Conservation (phyloP, 768 basidiomycete species). For the Lactarius evosmus region DNA sequence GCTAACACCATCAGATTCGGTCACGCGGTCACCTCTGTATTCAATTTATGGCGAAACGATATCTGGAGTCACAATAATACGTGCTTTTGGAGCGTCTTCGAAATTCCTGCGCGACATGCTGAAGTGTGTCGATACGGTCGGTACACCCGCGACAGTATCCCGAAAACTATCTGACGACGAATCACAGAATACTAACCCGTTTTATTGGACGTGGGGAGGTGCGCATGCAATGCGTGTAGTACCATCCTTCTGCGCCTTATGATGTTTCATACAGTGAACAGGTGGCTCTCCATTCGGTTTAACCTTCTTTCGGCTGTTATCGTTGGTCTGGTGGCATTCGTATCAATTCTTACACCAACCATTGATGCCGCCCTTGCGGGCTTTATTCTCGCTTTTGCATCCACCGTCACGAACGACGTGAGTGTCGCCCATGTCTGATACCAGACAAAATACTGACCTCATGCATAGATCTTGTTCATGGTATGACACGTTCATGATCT, state of each 20-base stretch:
- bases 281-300: conserved; percentile 89
- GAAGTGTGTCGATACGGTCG: conserved; percentile 72
- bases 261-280: conserved; percentile 56
- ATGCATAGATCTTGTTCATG: conserved; percentile 38
- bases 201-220: conserved; percentile 93
- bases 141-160: conserved; percentile 30
- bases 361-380: conserved; percentile 83
- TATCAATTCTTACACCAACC: conserved; percentile 62
- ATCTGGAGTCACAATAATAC: conserved; percentile 51
- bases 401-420: conserved; percentile 68
- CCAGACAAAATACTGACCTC: conserved; percentile 28
- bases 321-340: conserved; percentile 66
- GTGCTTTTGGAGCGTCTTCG: conserved; percentile 85
- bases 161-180: conserved; percentile 1
- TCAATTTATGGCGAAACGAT: conserved; percentile 54
- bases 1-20: conserved; percentile 34
- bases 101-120: conserved; percentile 86
- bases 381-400: conserved; percentile 82
- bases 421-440: conserved; percentile 27
- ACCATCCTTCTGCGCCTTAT: background rate
- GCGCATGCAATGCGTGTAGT: conserved; percentile 5
- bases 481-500: conserved; percentile 1
- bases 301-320: conserved; percentile 72
- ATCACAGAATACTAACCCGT: conserved; percentile 59
- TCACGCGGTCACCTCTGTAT: conserved; percentile 49